phyloP scores from a whole-genome alignment of 208 protist species.

The Crithidia expoeki region DNA sequence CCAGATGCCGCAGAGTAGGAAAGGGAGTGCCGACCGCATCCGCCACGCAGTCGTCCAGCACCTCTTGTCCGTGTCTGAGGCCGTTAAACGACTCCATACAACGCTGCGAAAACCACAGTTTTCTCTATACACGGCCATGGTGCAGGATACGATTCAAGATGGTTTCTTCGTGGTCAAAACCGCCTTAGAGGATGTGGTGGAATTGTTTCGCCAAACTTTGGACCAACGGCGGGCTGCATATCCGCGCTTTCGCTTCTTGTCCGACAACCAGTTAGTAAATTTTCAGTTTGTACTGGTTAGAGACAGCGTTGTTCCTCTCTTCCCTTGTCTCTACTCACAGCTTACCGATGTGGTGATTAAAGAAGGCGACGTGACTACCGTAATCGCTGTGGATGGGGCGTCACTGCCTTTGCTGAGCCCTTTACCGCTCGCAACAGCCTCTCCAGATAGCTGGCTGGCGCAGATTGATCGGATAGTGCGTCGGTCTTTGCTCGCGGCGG shows the following conservation, averaged over 20 bases:
- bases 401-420: slow-evolving; percentile 41
- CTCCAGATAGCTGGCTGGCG: slow-evolving; percentile 70
- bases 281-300: slow-evolving; percentile 71
- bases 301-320: slow-evolving; percentile 42
- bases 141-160: slow-evolving; percentile 92
- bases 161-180: slow-evolving; percentile 82
- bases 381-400: slow-evolving; percentile 51
- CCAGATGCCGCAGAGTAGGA: slow-evolving; percentile 16
- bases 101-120: slow-evolving; percentile 78
- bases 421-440: slow-evolving; percentile 47
- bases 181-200: slow-evolving; percentile 90
- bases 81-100: slow-evolving; percentile 39
- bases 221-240: slow-evolving; percentile 91
- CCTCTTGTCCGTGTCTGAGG: slow-evolving; percentile 18
- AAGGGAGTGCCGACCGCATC: slow-evolving; percentile 8
- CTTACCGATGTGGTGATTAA: slow-evolving; percentile 51
- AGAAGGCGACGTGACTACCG: slow-evolving; percentile 36
- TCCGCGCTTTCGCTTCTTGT: slow-evolving; percentile 95
- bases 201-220: slow-evolving; percentile 88
- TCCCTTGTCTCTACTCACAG: slow-evolving; percentile 72
- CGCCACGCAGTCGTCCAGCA: slow-evolving; percentile 10
- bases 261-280: slow-evolving; percentile 76
- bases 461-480: slow-evolving; percentile 62
- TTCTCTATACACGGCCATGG: slow-evolving; percentile 91
- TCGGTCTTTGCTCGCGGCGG: slow-evolving; percentile 54